Percentiles rank a stretch among this genome's conserved stretches.
Evolutionary conservation across 2,329 filamentous ascomycete species (phyloP).

Genomic region (Byssothecium circinans): DNA sequence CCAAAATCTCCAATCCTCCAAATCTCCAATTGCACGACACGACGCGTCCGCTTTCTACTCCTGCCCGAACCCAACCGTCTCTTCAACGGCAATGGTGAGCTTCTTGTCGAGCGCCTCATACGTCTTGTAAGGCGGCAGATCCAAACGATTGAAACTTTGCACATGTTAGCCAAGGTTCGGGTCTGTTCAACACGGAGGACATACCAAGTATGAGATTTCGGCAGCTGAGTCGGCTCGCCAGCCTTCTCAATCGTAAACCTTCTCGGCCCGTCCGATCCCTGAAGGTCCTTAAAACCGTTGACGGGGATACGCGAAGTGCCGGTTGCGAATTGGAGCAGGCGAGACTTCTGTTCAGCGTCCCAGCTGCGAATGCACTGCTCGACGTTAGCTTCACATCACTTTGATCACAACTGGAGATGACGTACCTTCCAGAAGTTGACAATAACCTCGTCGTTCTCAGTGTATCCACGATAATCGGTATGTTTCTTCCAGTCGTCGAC

Average conservation of each 20-base stretch:
- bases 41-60: slow-evolving; percentile 58
- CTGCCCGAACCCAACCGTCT: slow-evolving; percentile 98
- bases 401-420: background rate
- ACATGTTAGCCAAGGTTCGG: slow-evolving; percentile 28
- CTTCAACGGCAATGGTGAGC: slow-evolving; percentile 94
- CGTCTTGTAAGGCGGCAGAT: slow-evolving; percentile 89
- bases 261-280: slow-evolving; percentile 92
- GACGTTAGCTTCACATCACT: slow-evolving; percentile 20
- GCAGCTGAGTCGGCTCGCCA: slow-evolving; percentile 84
- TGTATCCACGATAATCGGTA: slow-evolving; percentile 98
- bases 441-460: slow-evolving; percentile 94
- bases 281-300: slow-evolving; percentile 98
- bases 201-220: slow-evolving; percentile 97
- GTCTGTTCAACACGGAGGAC: slow-evolving; percentile 46
- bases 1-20: no score
- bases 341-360: slow-evolving; percentile 98
- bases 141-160: slow-evolving; percentile 89
- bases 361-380: slow-evolving; percentile 77
- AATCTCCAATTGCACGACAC: no score
- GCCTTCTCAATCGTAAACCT: slow-evolving; percentile 98
- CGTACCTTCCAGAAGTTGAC: slow-evolving; percentile 93
- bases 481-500: slow-evolving; percentile 99
- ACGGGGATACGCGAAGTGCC: slow-evolving; percentile 97
- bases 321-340: slow-evolving; percentile 93
- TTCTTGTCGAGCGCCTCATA: slow-evolving; percentile 85